A percentile compares a stretch with the other conserved stretches of the same genome.
phyloP scores from a whole-genome alignment of 495 filamentous ascomycete genomes.

The Podospora bellae-mahoneyi region DNA sequence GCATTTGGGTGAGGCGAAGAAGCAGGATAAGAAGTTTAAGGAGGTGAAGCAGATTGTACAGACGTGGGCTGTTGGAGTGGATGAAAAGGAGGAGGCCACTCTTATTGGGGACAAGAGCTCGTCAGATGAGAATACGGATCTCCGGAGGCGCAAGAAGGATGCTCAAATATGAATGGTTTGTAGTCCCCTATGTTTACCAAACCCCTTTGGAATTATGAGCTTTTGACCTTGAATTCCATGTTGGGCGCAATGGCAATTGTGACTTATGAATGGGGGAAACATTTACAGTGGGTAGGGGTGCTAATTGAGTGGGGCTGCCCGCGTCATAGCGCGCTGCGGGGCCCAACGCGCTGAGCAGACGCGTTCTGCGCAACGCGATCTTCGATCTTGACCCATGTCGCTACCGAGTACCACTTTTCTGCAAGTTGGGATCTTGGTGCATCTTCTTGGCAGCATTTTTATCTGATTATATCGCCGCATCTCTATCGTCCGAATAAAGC shows the following conservation, averaged over 20 bases:
- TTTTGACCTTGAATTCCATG: neutral
- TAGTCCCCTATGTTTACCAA: neutral
- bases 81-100: slow-evolving; percentile 37
- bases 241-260: neutral
- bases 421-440: neutral
- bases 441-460: neutral
- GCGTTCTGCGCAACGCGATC: slow-evolving; percentile 3
- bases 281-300: neutral
- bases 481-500: neutral
- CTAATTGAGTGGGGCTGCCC: slow-evolving; percentile 8
- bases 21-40: slow-evolving; percentile 56
- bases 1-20: slow-evolving; percentile 69
- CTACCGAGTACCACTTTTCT: too few relatives aligned
- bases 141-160: slow-evolving; percentile 35
- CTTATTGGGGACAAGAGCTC: slow-evolving; percentile 13
- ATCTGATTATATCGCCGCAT: neutral
- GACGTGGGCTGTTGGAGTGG: slow-evolving; percentile 55
- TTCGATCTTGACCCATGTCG: neutral
- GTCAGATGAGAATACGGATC: slow-evolving; percentile 22
- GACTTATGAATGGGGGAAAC: neutral
- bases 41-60: slow-evolving; percentile 70
- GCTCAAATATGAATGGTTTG: neutral
- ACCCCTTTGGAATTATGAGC: neutral
- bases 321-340: slow-evolving; percentile 22
- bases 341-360: slow-evolving; percentile 5